These are phyloP conservation scores for Boechera stricta DNA, from an alignment of 345 rosid genomes.

Conservation along the genomic window DNA sequence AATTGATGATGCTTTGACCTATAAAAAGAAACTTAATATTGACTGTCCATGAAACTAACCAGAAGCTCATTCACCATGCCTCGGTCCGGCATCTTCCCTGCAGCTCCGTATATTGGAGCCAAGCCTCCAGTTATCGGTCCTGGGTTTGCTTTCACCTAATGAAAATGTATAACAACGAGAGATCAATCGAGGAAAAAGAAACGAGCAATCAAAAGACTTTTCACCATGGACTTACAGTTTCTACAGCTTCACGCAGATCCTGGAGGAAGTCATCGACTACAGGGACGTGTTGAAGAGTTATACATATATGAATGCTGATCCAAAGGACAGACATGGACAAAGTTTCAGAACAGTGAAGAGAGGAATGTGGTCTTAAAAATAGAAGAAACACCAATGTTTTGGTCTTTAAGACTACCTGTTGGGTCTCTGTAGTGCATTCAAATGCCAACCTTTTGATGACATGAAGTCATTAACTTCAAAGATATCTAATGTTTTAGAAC, in stretches of 20 bases:
- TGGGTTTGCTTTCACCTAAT: slow-evolving; percentile 80
- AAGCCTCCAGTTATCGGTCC: slow-evolving; percentile 86
- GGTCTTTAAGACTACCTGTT: slow-evolving; percentile 60
- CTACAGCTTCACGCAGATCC: slow-evolving; percentile 75
- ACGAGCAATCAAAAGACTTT: background rate
- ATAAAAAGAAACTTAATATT: slow-evolving; percentile 50
- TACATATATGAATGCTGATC: slow-evolving; percentile 83
- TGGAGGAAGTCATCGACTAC: slow-evolving; percentile 63
- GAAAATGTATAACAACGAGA: background rate
- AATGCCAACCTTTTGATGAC: slow-evolving; percentile 94
- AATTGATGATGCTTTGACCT: background rate
- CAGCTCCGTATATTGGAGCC: slow-evolving; percentile 96
- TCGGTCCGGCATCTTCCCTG: slow-evolving; percentile 84
- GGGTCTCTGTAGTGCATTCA: slow-evolving; percentile 93
- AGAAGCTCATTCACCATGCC: slow-evolving; percentile 83
- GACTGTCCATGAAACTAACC: slow-evolving; percentile 83
- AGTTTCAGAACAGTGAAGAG: slow-evolving; percentile 15
- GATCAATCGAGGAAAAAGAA: background rate
- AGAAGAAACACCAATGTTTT: slow-evolving; percentile 8
- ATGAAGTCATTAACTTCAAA: slow-evolving; percentile 91
- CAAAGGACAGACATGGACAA: slow-evolving; percentile 21
- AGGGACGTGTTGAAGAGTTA: slow-evolving; percentile 87
- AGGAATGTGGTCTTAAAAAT: background rate
- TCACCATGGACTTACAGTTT: slow-evolving; percentile 60
- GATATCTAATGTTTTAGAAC: slow-evolving; percentile 71